Base-by-base conservation (phyloP, 2,329 filamentous ascomycete genomes). In the Botryosphaeria agaves region DNA sequence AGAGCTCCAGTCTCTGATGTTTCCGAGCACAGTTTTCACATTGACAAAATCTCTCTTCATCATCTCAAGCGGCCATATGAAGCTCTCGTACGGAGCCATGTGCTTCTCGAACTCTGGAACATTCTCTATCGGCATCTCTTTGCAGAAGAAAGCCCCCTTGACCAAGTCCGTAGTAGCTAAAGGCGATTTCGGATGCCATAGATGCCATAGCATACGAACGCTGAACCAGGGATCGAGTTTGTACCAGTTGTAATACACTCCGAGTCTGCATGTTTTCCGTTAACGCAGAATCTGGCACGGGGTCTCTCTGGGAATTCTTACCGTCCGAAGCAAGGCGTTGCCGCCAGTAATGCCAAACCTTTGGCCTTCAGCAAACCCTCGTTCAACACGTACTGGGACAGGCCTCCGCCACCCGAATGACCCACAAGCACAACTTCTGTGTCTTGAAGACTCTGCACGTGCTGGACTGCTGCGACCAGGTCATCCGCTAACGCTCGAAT, bases 361-460 rank as follows among this genome's bases (percentile, higher is more conserved):
- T 54, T 54, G 5, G 61, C 59, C 21, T 39, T 49, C 6, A 29
- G 17, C 9, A 51, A 37, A 4, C 48, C 44, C 19, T 57, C 49
- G 5, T 54, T 56, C 5, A 71, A 43, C 4, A 66, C 42, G 21
- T 57, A 61, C 42, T 70, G 66, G 28, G 52, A 48, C 30, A 69
- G 41, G 0, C 61, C 64, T 4, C 60, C 65, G 5, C 65, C 64
- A 28, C 57, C 60, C 3, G 61, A 67, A 44, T 69, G 66, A 3
- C 60, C 62, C 1, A 66, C 52, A 6, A 69, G 50, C 34, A 53
- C 42, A 2, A 61, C 57, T 36, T 54, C 55, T 14, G 26, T 20
- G 15, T 28, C 20, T 29, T 21, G 17, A 17, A 14, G 26, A 20
- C 31, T 29, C 33, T 39, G 38, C 17, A 41, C 49, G 12, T 41